Evolutionary conservation across 257 asterid species (phyloP).

Genomic region (Fraxinus cuspidata): DNA sequence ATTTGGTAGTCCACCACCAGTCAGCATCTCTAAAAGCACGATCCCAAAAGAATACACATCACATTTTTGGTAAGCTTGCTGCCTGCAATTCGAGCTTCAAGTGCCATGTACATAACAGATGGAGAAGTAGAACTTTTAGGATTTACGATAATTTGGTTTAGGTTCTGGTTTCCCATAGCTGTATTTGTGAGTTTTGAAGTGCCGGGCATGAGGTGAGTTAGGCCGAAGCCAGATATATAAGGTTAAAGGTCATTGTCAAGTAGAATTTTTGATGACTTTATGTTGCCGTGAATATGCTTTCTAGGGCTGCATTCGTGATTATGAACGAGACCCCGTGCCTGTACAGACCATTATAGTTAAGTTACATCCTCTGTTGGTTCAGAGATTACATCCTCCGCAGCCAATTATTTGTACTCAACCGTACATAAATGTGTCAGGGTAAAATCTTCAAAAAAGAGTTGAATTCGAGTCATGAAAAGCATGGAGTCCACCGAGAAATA

Average conservation of each 20-base stretch:
- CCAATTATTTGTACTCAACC: no score
- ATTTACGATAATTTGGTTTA: constrained; percentile 28
- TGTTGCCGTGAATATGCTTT: constrained; percentile 71
- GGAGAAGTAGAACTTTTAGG: constrained; percentile 42
- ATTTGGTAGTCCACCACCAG: constrained; percentile 58
- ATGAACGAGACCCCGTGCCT: constrained; percentile 61
- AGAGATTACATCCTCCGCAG: no score
- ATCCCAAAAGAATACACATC: constrained; percentile 86
- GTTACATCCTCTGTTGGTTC: background rate
- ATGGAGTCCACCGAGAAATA: no score
- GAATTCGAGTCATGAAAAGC: background rate
- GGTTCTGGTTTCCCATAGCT: constrained; percentile 40
- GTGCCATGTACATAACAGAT: constrained; percentile 45
- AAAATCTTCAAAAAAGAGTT: background rate
- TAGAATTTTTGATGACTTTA: constrained; percentile 81
- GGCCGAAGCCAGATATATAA: constrained; percentile 74
- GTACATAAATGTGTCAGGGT: background rate
- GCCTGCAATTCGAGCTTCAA: constrained; percentile 55
- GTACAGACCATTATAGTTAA: background rate
- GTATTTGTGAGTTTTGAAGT: constrained; percentile 42
- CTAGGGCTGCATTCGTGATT: constrained; percentile 86
- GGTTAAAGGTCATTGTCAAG: constrained; percentile 78
- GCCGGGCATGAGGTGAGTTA: constrained; percentile 54
- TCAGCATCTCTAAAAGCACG: constrained; percentile 74
- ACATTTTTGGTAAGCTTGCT: constrained; percentile 65